Percentiles rank a stretch among this genome's conserved stretches.
Evolutionary conservation across 306 rosid species (phyloP).

Genomic region (Prosopis cineraria): DNA sequence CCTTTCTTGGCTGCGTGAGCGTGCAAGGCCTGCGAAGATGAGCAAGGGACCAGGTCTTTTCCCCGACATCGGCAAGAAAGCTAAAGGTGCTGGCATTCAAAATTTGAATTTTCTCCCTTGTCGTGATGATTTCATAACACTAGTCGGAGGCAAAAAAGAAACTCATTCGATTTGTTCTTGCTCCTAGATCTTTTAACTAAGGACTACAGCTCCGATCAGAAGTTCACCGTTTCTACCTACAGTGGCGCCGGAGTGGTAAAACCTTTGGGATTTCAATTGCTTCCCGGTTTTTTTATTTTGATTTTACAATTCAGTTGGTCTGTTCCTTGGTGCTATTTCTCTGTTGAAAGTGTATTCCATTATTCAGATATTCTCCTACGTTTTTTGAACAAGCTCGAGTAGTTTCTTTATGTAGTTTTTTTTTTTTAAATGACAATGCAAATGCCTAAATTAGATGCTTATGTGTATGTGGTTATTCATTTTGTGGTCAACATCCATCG

Average conservation of each 20-base stretch:
- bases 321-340: background rate
- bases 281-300: background rate
- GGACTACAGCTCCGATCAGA: conserved; percentile 83
- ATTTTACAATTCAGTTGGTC: background rate
- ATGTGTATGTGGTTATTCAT: background rate
- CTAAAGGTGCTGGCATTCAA: conserved; percentile 61
- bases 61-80: conserved; percentile 85
- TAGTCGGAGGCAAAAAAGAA: background rate
- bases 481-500: conserved; percentile 30
- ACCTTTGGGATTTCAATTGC: background rate
- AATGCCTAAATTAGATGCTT: background rate
- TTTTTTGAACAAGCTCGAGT: background rate
- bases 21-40: conserved; percentile 52
- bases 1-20: background rate
- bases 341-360: background rate
- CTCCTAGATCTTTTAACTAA: conserved; percentile 77
- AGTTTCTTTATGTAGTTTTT: background rate
- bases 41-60: conserved; percentile 88
- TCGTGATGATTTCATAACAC: conserved; percentile 9
- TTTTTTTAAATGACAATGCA: background rate
- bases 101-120: background rate
- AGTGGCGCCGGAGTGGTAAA: conserved; percentile 84
- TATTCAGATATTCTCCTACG: background rate
- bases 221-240: conserved; percentile 68
- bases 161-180: conserved; percentile 30